Conservation (phyloP, 345 rosid genomes). For the Lepidium sativum region DNA sequence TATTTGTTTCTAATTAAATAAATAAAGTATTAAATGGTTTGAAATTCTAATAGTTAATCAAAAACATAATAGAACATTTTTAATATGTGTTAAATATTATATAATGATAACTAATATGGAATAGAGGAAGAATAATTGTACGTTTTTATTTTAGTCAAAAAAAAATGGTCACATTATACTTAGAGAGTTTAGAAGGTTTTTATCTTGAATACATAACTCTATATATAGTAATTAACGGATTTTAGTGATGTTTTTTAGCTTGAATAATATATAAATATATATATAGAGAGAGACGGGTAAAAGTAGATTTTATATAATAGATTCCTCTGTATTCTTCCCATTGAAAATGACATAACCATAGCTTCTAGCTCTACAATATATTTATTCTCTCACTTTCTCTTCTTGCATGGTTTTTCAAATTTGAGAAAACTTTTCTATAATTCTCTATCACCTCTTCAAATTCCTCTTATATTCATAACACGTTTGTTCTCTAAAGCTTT, state of each 20-base stretch:
- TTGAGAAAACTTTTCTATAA: not conserved
- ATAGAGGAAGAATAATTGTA: no score
- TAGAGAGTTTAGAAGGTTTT: not conserved
- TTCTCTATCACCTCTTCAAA: not conserved
- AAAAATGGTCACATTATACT: not conserved
- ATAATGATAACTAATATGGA: no score
- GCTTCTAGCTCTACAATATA: slow-evolving; percentile 15
- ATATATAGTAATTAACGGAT: not conserved
- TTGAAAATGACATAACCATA: slow-evolving; percentile 26
- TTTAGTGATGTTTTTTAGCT: not conserved
- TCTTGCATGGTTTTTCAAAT: slow-evolving; percentile 22
- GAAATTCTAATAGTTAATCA: no score
- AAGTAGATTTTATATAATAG: slow-evolving; percentile 10
- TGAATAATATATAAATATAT: not conserved
- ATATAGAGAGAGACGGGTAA: not conserved
- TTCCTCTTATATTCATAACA: not conserved
- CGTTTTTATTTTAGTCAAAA: not conserved
- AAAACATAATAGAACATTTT: no score
- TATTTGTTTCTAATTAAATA: no score
- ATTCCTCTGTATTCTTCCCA: slow-evolving; percentile 22
- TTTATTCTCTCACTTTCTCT: slow-evolving; percentile 14
- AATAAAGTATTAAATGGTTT: no score
- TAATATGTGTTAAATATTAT: no score
- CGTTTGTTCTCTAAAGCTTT: not conserved
- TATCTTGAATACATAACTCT: not conserved